phyloP scores from a whole-genome alignment of 768 basidiomycete genomes.

The Lactarius sanguifluus region DNA sequence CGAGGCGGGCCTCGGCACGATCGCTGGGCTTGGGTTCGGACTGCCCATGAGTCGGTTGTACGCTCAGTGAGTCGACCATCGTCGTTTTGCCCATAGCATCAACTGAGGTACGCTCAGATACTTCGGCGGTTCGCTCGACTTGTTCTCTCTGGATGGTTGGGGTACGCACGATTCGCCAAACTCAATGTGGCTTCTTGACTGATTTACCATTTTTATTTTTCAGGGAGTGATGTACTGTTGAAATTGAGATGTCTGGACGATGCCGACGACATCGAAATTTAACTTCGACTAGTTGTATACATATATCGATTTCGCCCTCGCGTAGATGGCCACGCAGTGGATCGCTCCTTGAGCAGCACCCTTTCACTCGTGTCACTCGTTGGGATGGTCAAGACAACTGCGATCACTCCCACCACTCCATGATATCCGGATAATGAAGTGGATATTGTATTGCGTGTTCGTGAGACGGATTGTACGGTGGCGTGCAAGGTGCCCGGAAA shows the following conservation, averaged over 20 bases:
- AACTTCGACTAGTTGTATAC: conserved; percentile 12
- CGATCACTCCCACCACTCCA: conserved; percentile 6
- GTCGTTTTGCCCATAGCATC: not conserved
- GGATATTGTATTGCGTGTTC: conserved; percentile 34
- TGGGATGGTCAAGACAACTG: not conserved
- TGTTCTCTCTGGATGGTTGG: conserved; percentile 83
- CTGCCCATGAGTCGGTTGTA: conserved; percentile 78
- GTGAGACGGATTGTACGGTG: conserved; percentile 41
- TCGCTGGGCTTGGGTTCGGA: conserved; percentile 88
- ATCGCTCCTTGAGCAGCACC: not conserved
- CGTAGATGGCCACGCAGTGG: too few species aligned
- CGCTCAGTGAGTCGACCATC: conserved; percentile 46
- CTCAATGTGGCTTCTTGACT: conserved; percentile 2
- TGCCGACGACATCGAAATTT: conserved; percentile 53
- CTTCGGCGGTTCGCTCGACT: conserved; percentile 82
- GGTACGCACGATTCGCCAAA: conserved; percentile 44
- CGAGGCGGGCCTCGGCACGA: conserved; percentile 82
- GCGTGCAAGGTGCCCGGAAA: conserved; percentile 35
- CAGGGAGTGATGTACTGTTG: conserved; percentile 54
- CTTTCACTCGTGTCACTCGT: not conserved
- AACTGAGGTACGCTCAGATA: conserved; percentile 49
- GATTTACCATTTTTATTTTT: conserved; percentile 4
- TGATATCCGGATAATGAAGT: conserved; percentile 21
- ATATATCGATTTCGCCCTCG: not conserved
- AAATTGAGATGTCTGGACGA: conserved; percentile 54